Base-by-base conservation (phyloP, 768 basidiomycete genomes). In the Amanita pallidorosea region DNA sequence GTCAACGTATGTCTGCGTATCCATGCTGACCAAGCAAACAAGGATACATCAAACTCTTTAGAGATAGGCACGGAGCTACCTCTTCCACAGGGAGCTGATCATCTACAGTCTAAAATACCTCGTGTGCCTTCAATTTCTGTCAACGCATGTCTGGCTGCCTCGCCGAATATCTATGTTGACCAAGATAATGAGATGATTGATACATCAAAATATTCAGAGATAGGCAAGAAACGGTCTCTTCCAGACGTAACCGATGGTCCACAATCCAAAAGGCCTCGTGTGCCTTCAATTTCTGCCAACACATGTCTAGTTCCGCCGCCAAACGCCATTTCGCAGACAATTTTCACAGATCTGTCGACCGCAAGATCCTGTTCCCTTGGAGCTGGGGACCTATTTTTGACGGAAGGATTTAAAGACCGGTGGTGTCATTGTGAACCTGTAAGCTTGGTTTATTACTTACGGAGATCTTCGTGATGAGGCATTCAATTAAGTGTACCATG, bases 401-500 rank as follows among this genome's bases (percentile, higher is more conserved):
- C 77, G 0, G 78, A 83, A 18, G 81, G 79, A 15, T 91, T 82
- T 67, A 77, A 85, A 52, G 69, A 79, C 35, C 73, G 81, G n/a
- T 91, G 89, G 89, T 91, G 89, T 63, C 76, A 69, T 41, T 92
- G 89, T 56, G 61, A 66, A 49, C 65, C 67, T 41, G 88, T 87
- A 53, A 53, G 61, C 55, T 7, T 20, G 7, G 6, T 7, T 20
- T 31, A 13, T 44, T 40, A 2, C 40, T 27, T 15, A 35, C 20
- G 34, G 23, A n/a, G 12, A 33, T 25, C 17, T 18, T 37, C 15
- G 33, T 23, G 42, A 49, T 33, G 40, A 49, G 25, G 25, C n/a
- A 45, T 37, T 45, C 27, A 45, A 48, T 53, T 3, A 56, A 88
- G 84, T 91, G 88, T 64, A 63, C 77, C 5, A 68, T 75, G 0